A percentile compares a stretch with the other conserved stretches of the same genome.
Conservation (phyloP, 768 basidiomycete genomes). For the Boletus insuetus region DNA sequence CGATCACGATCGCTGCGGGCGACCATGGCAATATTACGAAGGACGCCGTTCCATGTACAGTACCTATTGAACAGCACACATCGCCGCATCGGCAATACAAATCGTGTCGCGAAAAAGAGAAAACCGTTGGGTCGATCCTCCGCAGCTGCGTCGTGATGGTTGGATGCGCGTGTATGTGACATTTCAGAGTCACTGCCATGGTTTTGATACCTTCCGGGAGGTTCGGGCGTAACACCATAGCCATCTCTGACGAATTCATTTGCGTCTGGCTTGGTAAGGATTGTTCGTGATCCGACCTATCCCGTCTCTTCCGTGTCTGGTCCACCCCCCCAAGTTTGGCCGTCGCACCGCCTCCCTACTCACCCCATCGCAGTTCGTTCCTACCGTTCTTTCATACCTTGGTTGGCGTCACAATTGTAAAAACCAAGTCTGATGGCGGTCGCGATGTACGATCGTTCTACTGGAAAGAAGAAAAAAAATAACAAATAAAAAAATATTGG, state of each 20-base stretch:
- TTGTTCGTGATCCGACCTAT: constrained; percentile 20
- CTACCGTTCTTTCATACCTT: not conserved
- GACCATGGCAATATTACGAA: not conserved
- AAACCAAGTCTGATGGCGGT: not conserved
- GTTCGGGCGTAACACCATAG: constrained; percentile 13
- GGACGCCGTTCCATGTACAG: too few relatives aligned
- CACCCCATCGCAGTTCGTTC: constrained; percentile 1
- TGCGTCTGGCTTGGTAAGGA: not conserved
- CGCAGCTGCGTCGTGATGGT: constrained; percentile 5
- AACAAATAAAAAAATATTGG: not conserved
- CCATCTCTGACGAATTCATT: constrained; percentile 9
- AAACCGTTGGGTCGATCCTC: constrained; percentile 1
- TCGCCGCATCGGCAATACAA: too few relatives aligned
- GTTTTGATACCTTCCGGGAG: constrained; percentile 3
- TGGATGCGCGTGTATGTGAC: too few relatives aligned
- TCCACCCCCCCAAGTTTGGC: not conserved
- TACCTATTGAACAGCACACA: too few relatives aligned
- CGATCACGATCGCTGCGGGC: constrained; percentile 10
- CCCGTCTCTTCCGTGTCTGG: constrained; percentile 12
- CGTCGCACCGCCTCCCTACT: not conserved
- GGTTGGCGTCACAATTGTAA: not conserved
- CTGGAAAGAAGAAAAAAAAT: not conserved
- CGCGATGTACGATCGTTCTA: constrained; percentile 6
- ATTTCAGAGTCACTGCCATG: constrained; percentile 8
- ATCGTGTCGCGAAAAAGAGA: too few relatives aligned